Base-by-base conservation (phyloP, 2,329 filamentous ascomycete genomes). In the Byssochlamys sp. region DNA sequence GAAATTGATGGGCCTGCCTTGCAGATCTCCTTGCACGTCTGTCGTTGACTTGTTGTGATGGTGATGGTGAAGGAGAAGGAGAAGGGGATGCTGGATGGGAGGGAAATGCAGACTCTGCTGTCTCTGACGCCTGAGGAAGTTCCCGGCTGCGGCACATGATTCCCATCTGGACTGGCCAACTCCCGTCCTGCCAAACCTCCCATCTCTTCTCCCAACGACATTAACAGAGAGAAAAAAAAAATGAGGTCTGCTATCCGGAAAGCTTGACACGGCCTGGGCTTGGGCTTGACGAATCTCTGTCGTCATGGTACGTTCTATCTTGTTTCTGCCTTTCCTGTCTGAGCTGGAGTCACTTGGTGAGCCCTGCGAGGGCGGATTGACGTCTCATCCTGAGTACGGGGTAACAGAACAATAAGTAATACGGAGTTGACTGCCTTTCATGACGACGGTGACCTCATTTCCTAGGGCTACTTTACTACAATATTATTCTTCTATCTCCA, bases 41-140 rank as follows among this genome's bases (percentile, higher is more conserved):
- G 56, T 59, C 19, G 19, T 19, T 19, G 19, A 19, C 19, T 19
- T 54, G 53, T 24, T 24, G 49, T 57, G 26, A 57, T 57, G 50
- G 35, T 19, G 28, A 10, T 7, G 29, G 19, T 33, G 9, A 10
- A 33, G 31, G 31, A 11, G 9, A 10, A 33, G 31, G 31, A 11
- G 31, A 2, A 12, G 39, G n/a, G n/a, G 12, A 19, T 19, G n/a
- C 4, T 24, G 39, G 14, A 45, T 45, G 39, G 39, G 39, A 45
- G 9, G 9, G 19, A 45, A 45, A 14, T n/a, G 14, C n/a, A 45
- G 14, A 7, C 2, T 11, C 10, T 12, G 31, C 31, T 12, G 1
- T 19, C 19, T 19, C 19, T 10, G 29, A 31, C 29, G 5, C n/a
- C 19, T 19, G 19, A 45, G 39, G 39, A 45, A 45, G 9, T 19